Evolutionary conservation across 2,329 filamentous ascomycete species (phyloP).

Genomic region (Myriosclerotinia curreyana): DNA sequence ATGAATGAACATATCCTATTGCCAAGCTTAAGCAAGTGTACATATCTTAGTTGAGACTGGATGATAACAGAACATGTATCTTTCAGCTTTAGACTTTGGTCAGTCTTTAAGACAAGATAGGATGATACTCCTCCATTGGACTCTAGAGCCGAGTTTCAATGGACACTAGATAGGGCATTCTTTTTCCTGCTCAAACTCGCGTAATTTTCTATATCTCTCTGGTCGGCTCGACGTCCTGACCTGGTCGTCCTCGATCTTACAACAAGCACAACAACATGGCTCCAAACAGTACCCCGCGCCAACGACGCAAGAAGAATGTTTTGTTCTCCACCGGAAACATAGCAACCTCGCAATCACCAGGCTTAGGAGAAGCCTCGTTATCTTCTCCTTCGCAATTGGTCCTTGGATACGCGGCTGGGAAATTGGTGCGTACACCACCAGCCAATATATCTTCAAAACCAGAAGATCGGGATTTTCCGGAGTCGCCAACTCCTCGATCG

Average conservation of each 20-base stretch:
- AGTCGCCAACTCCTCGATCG: background rate
- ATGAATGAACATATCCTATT: background rate
- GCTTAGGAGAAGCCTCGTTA: background rate
- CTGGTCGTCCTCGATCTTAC: background rate
- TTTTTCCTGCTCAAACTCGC: background rate
- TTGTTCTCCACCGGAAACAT: background rate
- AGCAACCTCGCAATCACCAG: background rate
- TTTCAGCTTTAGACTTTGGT: background rate
- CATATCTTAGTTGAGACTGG: background rate
- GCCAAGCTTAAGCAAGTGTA: background rate
- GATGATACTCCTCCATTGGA: slow-evolving; percentile 5
- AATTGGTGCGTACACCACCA: background rate
- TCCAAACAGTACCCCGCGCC: background rate
- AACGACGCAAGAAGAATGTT: background rate
- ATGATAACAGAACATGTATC: background rate
- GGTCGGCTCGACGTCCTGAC: background rate
- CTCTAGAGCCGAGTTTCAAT: background rate
- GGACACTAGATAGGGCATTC: background rate
- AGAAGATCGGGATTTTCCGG: background rate
- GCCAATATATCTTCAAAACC: background rate
- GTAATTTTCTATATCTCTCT: background rate
- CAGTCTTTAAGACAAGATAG: background rate
- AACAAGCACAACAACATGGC: background rate
- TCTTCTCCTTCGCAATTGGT: slow-evolving; percentile 10
- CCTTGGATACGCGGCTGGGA: background rate